Evolutionary conservation across 2,329 filamentous ascomycete genomes (phyloP), one percentile per base, ranked within the genome.

Genomic region (Elsinoe necatrix): DNA sequence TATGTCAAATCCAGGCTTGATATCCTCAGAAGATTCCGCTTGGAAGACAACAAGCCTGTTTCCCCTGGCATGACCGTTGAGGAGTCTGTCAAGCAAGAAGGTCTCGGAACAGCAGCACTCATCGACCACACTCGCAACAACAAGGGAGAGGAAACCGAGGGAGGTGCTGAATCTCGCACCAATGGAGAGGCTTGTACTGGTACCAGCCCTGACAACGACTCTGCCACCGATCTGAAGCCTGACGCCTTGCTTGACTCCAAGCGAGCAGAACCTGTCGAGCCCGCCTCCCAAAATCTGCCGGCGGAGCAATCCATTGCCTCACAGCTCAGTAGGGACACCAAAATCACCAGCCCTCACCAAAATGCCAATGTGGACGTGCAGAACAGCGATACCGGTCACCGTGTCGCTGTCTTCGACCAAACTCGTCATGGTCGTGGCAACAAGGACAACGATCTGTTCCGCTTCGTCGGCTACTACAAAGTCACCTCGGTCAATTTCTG

Each of bases 341-440:
- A 43, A 8, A 5, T 4, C n/a, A 20, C 18, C 4, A 23, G 8
- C 4, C 8, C 7, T 21, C 16, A 23, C 18, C 4, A 43, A 4
- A 8, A 2, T 11, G 20, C 39, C 21, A 16, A 4, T 3, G 39
- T 20, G 3, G 18, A 4, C 12, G 6, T 6, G 6, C 39, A 21
- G 9, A 37, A 3, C 34, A n/a, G 23, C 41, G 21, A 23, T 6
- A 21, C 18, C 12, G 18, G 25, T 12, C 25, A 18, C 20, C 48
- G n/a, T n/a, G 20, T 52, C 16, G 29, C 48, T 14, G 31, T 52
- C n/a, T 52, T 35, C 48, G 21, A 52, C 31, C 48, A 52, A 52
- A 27, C 34, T n/a, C 20, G 31, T 35, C 48, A 34, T 18, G 29
- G 48, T 18, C 48, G 48, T 16, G 48, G 48, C 18, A 52, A 52